Conservation (phyloP, 1,284 basidiomycete genomes). For the Moniliophthora roreri region DNA sequence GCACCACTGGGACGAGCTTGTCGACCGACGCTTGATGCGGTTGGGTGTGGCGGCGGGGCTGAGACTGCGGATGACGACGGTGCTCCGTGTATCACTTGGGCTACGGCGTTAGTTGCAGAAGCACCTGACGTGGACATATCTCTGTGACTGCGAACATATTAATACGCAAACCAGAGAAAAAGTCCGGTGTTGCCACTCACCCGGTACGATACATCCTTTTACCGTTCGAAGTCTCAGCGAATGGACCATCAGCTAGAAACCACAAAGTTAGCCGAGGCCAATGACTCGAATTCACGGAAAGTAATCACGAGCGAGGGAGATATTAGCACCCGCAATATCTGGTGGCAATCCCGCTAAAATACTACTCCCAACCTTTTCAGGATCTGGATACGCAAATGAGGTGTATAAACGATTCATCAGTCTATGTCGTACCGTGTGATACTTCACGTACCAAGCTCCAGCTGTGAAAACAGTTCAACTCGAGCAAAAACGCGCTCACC, state of each 20-base stretch:
- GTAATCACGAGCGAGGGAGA: constrained; percentile 60
- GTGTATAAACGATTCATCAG: too few species aligned
- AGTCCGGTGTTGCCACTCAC: constrained; percentile 41
- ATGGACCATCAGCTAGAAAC: constrained; percentile 58
- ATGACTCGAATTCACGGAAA: background rate
- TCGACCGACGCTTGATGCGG: background rate
- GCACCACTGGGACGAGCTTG: background rate
- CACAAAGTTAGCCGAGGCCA: constrained; percentile 8
- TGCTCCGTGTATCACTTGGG: constrained; percentile 5
- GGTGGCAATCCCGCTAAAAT: constrained; percentile 21
- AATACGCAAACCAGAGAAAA: constrained; percentile 8
- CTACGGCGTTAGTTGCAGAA: constrained; percentile 14
- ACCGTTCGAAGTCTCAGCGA: constrained; percentile 76
- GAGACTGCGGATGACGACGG: constrained; percentile 7
- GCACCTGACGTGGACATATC: constrained; percentile 39
- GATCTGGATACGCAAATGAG: constrained; percentile 17
- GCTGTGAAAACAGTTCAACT: too few species aligned
- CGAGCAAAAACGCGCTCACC: too few species aligned
- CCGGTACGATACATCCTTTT: constrained; percentile 72
- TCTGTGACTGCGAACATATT: constrained; percentile 45
- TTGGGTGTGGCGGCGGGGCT: background rate
- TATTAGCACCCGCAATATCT: constrained; percentile 55
- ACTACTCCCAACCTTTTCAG: too few species aligned
- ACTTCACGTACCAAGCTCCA: too few species aligned
- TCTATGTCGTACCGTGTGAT: too few species aligned